Evolutionary conservation across 345 rosid genomes (phyloP), one percentile per base, ranked within the genome.

Genomic region (Erucastrum elatum): DNA sequence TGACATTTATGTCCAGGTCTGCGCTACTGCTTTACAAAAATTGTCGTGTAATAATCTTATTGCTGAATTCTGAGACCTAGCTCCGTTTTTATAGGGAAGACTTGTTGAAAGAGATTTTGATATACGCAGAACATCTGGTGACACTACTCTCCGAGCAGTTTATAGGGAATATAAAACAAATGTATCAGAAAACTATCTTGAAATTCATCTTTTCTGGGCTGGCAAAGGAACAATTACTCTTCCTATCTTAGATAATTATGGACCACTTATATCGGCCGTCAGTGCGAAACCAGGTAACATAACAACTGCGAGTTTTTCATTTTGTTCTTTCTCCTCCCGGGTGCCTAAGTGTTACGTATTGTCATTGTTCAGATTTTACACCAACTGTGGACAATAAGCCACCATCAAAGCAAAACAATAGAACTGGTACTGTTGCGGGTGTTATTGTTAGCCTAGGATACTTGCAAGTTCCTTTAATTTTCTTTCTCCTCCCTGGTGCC

Each of bases 221-320:
- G 84, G 84, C 1, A 82, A 82, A 37, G 85, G 82, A 68, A 78
- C 82, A 16, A 6, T 6, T 75, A 67, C 3, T 78, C 80, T 77
- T 64, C 85, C 85, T 65, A 15, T 17, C 7, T 70, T 74, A 70
- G 85, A 82, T 10, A 26, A 73, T 46, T 82, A 78, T 65, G 85
- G 85, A 4, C 82, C 85, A 11, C 1, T 67, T 62, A 39, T 81
- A 5, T 86, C 93, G 2, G 86, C 93, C 16, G 81, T 89, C 71
- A 87, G 92, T 75, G 91, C 88, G 11, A 76, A 70, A n/a, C 86
- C 91, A 86, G 89, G 92, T 90, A 76, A 62, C 68, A 16, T 27
- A 53, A 46, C 6, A 46, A 41, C 13, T 46, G 5, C 55, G 4
- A 13, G 2, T 53, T 5, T 25, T 15, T 53, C 1, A 21, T 33